Evolutionary conservation across 257 asterid genomes (phyloP).

Genomic region (Salvia splendens): DNA sequence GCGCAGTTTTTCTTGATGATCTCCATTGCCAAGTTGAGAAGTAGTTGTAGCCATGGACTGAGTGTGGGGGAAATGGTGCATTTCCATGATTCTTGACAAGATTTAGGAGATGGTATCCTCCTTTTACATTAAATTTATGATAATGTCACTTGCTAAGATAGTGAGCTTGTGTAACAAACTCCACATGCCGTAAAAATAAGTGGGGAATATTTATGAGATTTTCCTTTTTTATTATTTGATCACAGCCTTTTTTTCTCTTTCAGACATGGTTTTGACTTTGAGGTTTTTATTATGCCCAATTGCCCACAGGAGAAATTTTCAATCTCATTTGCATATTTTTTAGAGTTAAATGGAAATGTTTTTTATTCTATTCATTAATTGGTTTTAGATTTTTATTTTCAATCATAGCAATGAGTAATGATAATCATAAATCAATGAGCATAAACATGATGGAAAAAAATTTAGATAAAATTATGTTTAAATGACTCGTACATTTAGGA

Average conservation of each 20-base stretch:
- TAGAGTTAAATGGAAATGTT: too few species aligned
- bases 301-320: too few species aligned
- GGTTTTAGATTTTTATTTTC: too few species aligned
- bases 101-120: not conserved
- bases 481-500: too few species aligned
- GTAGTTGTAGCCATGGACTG: not conserved
- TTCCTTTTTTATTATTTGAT: slow-evolving; percentile 21
- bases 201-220: slow-evolving; percentile 36
- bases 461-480: too few species aligned
- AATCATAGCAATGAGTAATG: too few species aligned
- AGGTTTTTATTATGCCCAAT: not conserved
- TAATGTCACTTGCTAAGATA: slow-evolving; percentile 34
- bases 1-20: slow-evolving; percentile 7
- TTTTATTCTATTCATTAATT: too few species aligned
- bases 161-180: slow-evolving; percentile 37
- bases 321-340: too few species aligned
- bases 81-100: slow-evolving; percentile 15
- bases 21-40: not conserved
- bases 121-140: slow-evolving; percentile 41
- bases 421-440: too few species aligned
- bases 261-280: not conserved
- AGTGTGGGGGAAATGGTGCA: slow-evolving; percentile 7
- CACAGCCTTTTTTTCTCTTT: slow-evolving; percentile 1
- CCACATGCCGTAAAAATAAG: slow-evolving; percentile 43
- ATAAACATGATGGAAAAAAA: too few species aligned